Percentiles rank a stretch among this genome's conserved stretches.
These are phyloP conservation scores for Globisporangium cederbergense DNA, from an alignment of 352 stramenopile species.

Conservation along the genomic window DNA sequence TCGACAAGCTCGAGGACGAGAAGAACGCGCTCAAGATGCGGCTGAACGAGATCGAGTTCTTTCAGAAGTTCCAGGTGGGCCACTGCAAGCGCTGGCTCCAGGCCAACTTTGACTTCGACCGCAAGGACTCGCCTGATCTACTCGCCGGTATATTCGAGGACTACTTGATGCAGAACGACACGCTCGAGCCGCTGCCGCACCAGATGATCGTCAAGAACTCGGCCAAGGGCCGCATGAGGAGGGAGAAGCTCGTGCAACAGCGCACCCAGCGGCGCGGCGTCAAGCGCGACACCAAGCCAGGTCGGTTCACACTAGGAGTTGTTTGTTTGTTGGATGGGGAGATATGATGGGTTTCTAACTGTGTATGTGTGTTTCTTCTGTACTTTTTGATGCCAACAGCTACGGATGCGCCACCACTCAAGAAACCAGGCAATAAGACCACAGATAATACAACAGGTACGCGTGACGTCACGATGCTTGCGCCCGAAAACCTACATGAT, in stretches of 20 bases:
- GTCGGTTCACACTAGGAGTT: neutral
- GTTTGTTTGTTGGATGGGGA: neutral
- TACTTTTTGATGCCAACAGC: neutral
- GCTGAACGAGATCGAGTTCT: constrained; percentile 40
- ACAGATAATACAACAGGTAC: constrained; percentile 10
- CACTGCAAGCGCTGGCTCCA: constrained; percentile 54
- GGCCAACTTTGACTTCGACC: constrained; percentile 55
- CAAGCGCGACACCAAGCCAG: constrained; percentile 21
- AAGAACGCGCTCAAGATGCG: constrained; percentile 48
- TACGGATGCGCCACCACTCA: constrained; percentile 9
- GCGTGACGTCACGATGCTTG: neutral
- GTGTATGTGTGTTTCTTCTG: neutral
- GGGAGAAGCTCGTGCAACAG: constrained; percentile 31
- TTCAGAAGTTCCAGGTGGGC: constrained; percentile 30
- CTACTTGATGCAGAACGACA: constrained; percentile 49
- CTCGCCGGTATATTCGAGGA: constrained; percentile 48
- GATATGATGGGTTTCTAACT: constrained; percentile 2
- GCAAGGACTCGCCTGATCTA: constrained; percentile 45
- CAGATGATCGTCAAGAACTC: constrained; percentile 59
- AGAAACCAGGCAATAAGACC: constrained; percentile 12
- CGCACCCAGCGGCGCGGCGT: constrained; percentile 22
- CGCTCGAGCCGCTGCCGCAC: constrained; percentile 40
- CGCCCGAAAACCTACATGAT: neutral
- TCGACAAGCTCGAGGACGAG: constrained; percentile 39
- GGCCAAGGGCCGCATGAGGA: constrained; percentile 22